Base-by-base conservation (phyloP, 352 stramenopile genomes). In the Pythium periplocum region DNA sequence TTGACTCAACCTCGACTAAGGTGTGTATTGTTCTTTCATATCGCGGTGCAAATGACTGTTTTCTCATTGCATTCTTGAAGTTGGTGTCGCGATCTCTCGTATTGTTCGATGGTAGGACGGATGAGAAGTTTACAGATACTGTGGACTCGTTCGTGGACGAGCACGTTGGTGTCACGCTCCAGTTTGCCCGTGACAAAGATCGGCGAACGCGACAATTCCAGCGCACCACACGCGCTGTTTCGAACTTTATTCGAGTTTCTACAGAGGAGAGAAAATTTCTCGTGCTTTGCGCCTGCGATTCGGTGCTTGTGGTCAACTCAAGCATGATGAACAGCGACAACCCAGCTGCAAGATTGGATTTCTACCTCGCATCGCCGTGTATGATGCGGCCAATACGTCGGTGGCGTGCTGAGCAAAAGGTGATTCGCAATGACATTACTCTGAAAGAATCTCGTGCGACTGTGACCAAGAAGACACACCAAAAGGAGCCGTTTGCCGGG, bases 231-330 rank as follows among this genome's bases (percentile, higher is more conserved):
- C 43, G 37, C 8, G 45, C 53, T 7, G 6, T 60, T 1, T 39
- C 48, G 12, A 34, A n/a, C 8, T 60, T 54, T 8, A 37, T 50
- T 31, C 30, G 26, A 0, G 17, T 34, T 0, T 54, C 53, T 0
- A 40, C 30, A n/a, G 34, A 33, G 1, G 17, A 46, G 3, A 34
- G 55, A 2, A 52, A 36, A 6, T 17, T 56, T 9, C 31, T 62
- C 7, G 12, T 31, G 4, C 30, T 62, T 1, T 53, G 48, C 17
- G 48, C 42, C 10, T 9, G 44, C 6, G 55, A 38, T 38, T 53
- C 48, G 10, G 53, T 45, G 34, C 37, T 63, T 4, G 49, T 58
- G 0, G 45, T 54, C 8, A 63, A 63, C 39, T 44, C 42, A 9
- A 53, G 48, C 4, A 62, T 62, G 55, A 30, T 62, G 34, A 47